Evolutionary conservation across 1,139 yeast species (phyloP).

Genomic region (Schizosaccharomyces versatilis): DNA sequence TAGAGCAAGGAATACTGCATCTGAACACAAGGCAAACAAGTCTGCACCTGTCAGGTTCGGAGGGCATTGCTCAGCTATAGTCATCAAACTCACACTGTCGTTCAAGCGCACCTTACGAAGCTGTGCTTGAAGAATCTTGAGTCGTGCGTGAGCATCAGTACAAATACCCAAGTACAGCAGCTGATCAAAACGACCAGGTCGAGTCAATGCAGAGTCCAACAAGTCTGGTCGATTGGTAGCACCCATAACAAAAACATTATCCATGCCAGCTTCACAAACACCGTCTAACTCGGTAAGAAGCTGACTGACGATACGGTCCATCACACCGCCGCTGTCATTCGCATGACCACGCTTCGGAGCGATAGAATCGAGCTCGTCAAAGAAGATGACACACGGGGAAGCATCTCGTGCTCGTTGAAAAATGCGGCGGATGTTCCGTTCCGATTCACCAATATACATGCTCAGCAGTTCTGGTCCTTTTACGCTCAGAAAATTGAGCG

Average conservation of each 20-base stretch:
- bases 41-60: constrained; percentile 93
- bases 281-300: constrained; percentile 86
- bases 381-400: constrained; percentile 87
- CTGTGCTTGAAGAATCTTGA: constrained; percentile 64
- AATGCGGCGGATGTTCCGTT: constrained; percentile 84
- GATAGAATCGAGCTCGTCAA: constrained; percentile 90
- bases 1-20: constrained; percentile 90
- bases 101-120: constrained; percentile 56
- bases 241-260: constrained; percentile 86
- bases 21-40: constrained; percentile 84
- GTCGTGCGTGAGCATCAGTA: constrained; percentile 74
- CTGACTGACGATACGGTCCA: constrained; percentile 83
- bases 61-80: constrained; percentile 53
- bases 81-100: constrained; percentile 34
- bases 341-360: constrained; percentile 97
- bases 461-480: constrained; percentile 76
- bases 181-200: constrained; percentile 93
- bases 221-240: constrained; percentile 93
- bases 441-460: constrained; percentile 97
- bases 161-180: constrained; percentile 83
- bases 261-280: constrained; percentile 63
- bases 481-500: constrained; percentile 85
- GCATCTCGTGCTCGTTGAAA: constrained; percentile 91
- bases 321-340: constrained; percentile 59
- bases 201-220: constrained; percentile 71